phyloP scores from a whole-genome alignment of 768 basidiomycete genomes.

The Pisolithus sp. region DNA sequence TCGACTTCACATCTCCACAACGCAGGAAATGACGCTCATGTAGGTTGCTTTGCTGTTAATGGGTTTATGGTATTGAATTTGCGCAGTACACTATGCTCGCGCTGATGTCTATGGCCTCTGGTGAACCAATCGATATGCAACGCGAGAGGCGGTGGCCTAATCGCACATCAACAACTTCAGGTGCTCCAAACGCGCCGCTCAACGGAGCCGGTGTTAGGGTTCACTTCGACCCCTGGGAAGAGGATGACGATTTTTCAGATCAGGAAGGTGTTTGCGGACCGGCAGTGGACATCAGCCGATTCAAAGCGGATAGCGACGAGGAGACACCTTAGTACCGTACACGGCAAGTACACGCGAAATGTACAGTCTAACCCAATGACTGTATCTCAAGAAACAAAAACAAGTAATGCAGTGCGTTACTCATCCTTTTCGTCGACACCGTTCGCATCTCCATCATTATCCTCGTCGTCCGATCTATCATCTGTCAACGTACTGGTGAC shows the following conservation, averaged over 20 bases:
- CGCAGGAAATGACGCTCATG: conserved; percentile 82
- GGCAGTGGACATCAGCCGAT: conserved; percentile 11
- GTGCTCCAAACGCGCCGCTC: conserved; percentile 15
- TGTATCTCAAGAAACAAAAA: neutral
- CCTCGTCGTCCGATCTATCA: conserved; percentile 78
- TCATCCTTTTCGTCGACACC: conserved; percentile 27
- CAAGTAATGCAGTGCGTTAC: conserved; percentile 1
- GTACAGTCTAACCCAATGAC: neutral
- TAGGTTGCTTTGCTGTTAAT: conserved; percentile 29
- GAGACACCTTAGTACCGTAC: conserved; percentile 1
- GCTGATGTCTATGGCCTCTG: conserved; percentile 65
- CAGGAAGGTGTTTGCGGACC: conserved; percentile 34
- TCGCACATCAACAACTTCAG: conserved; percentile 30
- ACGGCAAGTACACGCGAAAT: neutral
- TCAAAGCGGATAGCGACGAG: conserved; percentile 3
- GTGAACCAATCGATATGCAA: conserved; percentile 67
- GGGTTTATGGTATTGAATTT: conserved; percentile 1
- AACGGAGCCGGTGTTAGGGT: conserved; percentile 39
- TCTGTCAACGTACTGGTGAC: conserved; percentile 49
- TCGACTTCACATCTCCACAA: conserved; percentile 61
- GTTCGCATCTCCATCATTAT: conserved; percentile 35
- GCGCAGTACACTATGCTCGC: conserved; percentile 64
- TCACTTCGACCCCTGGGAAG: conserved; percentile 52
- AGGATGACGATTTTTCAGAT: conserved; percentile 44
- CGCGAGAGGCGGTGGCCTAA: conserved; percentile 77